Evolutionary conservation across 495 filamentous ascomycete genomes (phyloP), one percentile per base, ranked within the genome.

Genomic region (Neurospora sp.): DNA sequence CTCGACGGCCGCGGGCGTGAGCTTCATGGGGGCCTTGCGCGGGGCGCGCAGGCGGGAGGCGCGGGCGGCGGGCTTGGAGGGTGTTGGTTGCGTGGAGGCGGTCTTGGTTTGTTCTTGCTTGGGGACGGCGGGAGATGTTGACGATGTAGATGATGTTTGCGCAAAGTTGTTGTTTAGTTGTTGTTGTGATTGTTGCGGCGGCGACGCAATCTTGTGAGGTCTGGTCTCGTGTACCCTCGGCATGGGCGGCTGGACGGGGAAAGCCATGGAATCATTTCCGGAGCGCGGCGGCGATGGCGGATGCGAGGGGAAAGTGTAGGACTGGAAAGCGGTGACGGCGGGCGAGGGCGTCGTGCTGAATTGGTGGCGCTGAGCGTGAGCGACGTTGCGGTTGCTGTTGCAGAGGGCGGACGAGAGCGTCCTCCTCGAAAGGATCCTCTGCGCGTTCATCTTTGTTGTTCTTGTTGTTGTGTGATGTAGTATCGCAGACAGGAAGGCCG

Each of bases 21-120:
- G 85, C 72, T 91, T 92, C 85, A 99, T 93, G 16, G 95, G 93
- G 3, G 96, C 94, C 83, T 97, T 98, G 69, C 94, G 89, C 37
- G 79, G 78, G 18, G 96, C 86, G 59, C 92, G 90, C 18, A 98
- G 85, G 77, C 90, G 93, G 73, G 86, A 84, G 41, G 89, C 87
- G 72, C 88, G 86, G 8, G 77, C 14, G 1, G 76, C 35, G 42
- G 65, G 75, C 69, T 73, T 74, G 3, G 77, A 18, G 22, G 70
- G 53, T 4, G 53, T 35, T 61, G 27, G 53, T 61, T 61, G 53
- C 12, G 53, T 35, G 14, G 27, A 6, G 11, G 59, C 27, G 16
- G 71, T 39, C 71, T 46, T 48, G 42, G 65, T 16, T 14, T 68
- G 71, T 38, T 92, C 90, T 39, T 79, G 76, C 35, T 20, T 71